A percentile compares a stretch with the other conserved stretches of the same genome.
These are phyloP conservation scores for Xylariomycetidae sp. DNA, from an alignment of 2,329 filamentous ascomycete species.

Conservation along the genomic window DNA sequence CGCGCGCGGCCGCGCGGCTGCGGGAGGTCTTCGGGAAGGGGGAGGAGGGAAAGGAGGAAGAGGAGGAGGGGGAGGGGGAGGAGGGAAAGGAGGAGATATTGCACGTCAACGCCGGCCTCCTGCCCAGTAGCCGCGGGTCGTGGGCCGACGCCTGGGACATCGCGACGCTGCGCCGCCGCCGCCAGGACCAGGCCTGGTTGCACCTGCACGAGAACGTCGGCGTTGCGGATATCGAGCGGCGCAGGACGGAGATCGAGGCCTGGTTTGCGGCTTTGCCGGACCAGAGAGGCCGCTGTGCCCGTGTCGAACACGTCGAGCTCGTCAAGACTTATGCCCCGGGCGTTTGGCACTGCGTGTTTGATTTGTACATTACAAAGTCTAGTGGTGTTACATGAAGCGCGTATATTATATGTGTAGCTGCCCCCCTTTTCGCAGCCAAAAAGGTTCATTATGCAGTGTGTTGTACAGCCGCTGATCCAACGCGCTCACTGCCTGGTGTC, in stretches of 20 bases:
- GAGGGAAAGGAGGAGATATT: conserved; percentile 33
- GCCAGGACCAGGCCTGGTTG: conserved; percentile 42
- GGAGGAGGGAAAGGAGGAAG: not conserved
- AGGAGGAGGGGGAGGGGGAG: conserved; percentile 16
- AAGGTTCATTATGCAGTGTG: not conserved
- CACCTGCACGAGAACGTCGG: conserved; percentile 64
- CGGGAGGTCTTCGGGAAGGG: conserved; percentile 26
- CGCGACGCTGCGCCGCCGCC: conserved; percentile 35
- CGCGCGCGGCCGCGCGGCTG: conserved; percentile 40
- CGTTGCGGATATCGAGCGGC: conserved; percentile 43
- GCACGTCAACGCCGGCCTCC: conserved; percentile 60
- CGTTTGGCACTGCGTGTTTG: conserved; percentile 66
- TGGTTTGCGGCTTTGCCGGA: conserved; percentile 35
- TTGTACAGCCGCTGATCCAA: no score
- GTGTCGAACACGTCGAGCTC: conserved; percentile 52
- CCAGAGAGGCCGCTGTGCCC: conserved; percentile 18
- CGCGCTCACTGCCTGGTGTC: no score
- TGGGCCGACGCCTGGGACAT: conserved; percentile 48
- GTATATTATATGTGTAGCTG: conserved; percentile 7
- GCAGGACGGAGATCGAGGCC: conserved; percentile 40
- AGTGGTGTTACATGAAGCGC: conserved; percentile 13
- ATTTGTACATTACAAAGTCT: conserved; percentile 43
- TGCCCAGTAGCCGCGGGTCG: conserved; percentile 50
- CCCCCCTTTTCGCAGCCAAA: conserved; percentile 1
- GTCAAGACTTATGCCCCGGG: conserved; percentile 66